phyloP scores from a whole-genome alignment of 164 flowering plant species.

The Protea cynaroides region DNA sequence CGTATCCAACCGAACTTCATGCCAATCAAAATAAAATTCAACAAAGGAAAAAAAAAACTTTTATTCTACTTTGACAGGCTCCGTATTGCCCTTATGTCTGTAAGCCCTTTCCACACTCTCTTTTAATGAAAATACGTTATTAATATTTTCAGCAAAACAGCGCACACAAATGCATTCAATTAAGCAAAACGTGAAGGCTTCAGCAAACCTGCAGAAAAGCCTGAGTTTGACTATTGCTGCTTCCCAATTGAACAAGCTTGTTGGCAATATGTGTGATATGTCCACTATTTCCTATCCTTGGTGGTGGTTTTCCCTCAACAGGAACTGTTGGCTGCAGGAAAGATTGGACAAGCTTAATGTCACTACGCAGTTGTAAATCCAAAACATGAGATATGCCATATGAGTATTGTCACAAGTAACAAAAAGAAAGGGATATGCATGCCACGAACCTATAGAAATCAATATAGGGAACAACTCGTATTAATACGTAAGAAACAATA shows the following conservation, averaged over 20 bases:
- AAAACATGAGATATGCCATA: too few species aligned
- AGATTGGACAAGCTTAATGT: background rate
- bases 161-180: too few species aligned
- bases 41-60: too few species aligned
- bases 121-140: too few species aligned
- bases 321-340: conserved; percentile 68
- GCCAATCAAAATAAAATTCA: too few species aligned
- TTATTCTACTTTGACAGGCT: too few species aligned
- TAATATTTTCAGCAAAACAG: too few species aligned
- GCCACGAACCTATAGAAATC: background rate
- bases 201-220: conserved; percentile 57
- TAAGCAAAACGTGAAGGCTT: background rate
- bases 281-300: conserved; percentile 85
- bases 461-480: background rate
- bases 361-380: too few species aligned
- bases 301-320: conserved; percentile 63
- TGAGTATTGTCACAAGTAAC: too few species aligned
- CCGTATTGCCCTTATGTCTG: too few species aligned
- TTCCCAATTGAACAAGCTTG: conserved; percentile 66
- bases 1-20: too few species aligned
- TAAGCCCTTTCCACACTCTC: too few species aligned
- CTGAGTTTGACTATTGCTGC: conserved; percentile 45
- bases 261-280: conserved; percentile 82
- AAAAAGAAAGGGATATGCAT: background rate
- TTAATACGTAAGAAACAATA: background rate